Evolutionary conservation across 2,329 filamentous ascomycete species (phyloP).

Genomic region (Purpureocillium lavendulum): DNA sequence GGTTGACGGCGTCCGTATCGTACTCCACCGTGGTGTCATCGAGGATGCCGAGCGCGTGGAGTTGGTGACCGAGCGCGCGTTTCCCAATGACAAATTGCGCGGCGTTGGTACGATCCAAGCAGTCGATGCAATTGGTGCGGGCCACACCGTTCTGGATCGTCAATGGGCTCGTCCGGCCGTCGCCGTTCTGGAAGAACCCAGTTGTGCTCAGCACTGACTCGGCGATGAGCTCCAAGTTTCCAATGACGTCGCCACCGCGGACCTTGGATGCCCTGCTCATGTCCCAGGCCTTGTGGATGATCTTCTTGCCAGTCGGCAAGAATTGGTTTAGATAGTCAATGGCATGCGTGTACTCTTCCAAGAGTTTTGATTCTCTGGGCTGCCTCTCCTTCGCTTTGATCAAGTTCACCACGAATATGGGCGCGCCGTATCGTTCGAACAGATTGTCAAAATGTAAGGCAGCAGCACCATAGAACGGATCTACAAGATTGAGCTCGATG

Average conservation of each 20-base stretch:
- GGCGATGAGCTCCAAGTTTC: constrained; percentile 80
- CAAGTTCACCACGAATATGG: constrained; percentile 84
- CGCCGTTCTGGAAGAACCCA: constrained; percentile 92
- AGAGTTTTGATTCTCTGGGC: constrained; percentile 82
- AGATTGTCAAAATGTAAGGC: constrained; percentile 92
- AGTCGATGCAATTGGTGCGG: constrained; percentile 96
- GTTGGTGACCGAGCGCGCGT: constrained; percentile 80
- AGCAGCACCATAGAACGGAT: constrained; percentile 90
- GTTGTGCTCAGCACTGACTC: constrained; percentile 79
- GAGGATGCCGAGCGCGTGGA: constrained; percentile 85
- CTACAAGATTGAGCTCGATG: constrained; percentile 89
- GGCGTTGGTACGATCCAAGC: constrained; percentile 91
- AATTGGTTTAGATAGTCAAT: constrained; percentile 94
- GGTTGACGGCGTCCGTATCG: constrained; percentile 89
- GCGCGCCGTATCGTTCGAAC: constrained; percentile 86
- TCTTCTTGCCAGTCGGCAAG: constrained; percentile 72
- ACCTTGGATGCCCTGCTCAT: constrained; percentile 95
- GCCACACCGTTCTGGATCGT: constrained; percentile 86
- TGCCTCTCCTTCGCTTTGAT: constrained; percentile 84
- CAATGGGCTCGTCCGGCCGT: constrained; percentile 51
- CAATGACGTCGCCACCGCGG: constrained; percentile 88
- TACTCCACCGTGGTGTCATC: constrained; percentile 74
- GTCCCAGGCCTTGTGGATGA: constrained; percentile 92
- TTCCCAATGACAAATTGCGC: constrained; percentile 98
- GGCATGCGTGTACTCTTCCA: constrained; percentile 79